These are phyloP conservation scores for Colletotrichum siamense DNA, from an alignment of 2,329 filamentous ascomycete genomes.

Conservation along the genomic window DNA sequence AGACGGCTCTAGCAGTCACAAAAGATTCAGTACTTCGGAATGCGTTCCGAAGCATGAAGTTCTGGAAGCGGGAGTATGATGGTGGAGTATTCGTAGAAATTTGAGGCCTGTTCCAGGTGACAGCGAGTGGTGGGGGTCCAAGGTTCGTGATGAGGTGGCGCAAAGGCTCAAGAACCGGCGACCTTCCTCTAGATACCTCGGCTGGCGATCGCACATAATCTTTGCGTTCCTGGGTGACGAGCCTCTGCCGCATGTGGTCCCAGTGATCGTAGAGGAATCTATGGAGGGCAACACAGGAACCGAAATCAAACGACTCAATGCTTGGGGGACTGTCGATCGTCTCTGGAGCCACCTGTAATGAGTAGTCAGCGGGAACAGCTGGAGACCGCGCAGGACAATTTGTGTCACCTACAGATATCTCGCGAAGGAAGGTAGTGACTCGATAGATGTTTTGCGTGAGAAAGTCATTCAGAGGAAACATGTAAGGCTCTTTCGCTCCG, in stretches of 20 bases:
- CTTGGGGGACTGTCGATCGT: conserved; percentile 43
- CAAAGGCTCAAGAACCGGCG: conserved; percentile 65
- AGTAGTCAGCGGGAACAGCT: neutral
- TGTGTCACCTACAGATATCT: conserved; percentile 64
- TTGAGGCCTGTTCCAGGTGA: conserved; percentile 72
- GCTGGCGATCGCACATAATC: conserved; percentile 61
- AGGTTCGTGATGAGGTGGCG: conserved; percentile 69
- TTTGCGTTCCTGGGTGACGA: conserved; percentile 64
- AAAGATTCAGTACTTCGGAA: conserved; percentile 70
- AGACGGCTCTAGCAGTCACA: conserved; percentile 68
- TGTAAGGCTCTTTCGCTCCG: conserved; percentile 74
- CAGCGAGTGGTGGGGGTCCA: conserved; percentile 70
- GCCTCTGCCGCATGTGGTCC: conserved; percentile 71
- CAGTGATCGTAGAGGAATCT: conserved; percentile 75
- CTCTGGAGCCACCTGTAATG: conserved; percentile 51
- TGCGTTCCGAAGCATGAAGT: conserved; percentile 75
- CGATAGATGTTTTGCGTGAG: conserved; percentile 71
- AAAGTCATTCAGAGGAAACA: conserved; percentile 75
- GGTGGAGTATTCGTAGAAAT: conserved; percentile 69
- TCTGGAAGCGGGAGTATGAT: conserved; percentile 71
- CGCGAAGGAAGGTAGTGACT: conserved; percentile 69
- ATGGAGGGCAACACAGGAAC: conserved; percentile 73
- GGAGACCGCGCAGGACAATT: conserved; percentile 14
- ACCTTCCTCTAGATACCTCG: conserved; percentile 56
- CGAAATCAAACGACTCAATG: conserved; percentile 68